A percentile compares a stretch with the other conserved stretches of the same genome.
phyloP scores from a whole-genome alignment of 768 basidiomycete species.

The Kockovaella imperatae region DNA sequence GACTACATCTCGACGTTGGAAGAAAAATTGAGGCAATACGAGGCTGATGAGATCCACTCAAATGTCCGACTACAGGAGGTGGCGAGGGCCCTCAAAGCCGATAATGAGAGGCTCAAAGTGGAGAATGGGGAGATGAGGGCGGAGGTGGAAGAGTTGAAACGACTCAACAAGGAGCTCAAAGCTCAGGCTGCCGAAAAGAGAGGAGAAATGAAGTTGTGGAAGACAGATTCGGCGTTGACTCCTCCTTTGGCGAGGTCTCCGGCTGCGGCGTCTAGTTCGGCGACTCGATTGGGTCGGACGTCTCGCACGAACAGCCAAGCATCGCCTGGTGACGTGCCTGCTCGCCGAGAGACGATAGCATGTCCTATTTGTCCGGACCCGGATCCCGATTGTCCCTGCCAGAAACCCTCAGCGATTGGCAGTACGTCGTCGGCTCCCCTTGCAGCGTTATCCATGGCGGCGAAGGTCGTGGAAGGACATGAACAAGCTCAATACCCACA shows the following conservation, averaged over 20 bases:
- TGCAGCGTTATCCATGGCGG: background rate
- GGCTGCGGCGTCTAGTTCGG: too few species aligned
- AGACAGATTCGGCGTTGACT: too few species aligned
- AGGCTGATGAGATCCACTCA: slow-evolving; percentile 37
- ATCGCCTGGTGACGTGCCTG: too few species aligned
- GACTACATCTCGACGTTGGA: slow-evolving; percentile 36
- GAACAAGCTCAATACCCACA: background rate
- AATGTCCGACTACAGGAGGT: slow-evolving; percentile 40
- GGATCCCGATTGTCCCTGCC: slow-evolving; percentile 39
- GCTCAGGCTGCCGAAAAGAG: too few species aligned
- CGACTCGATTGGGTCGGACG: too few species aligned
- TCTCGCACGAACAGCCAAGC: too few species aligned
- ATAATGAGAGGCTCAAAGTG: slow-evolving; percentile 29
- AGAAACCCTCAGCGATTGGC: too few species aligned
- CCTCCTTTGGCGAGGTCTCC: too few species aligned
- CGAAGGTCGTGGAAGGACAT: slow-evolving; percentile 2
- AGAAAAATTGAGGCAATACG: slow-evolving; percentile 33
- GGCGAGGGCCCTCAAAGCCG: slow-evolving; percentile 32
- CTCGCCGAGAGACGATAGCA: slow-evolving; percentile 6
- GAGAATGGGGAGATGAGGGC: slow-evolving; percentile 13
- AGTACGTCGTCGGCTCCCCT: slow-evolving; percentile 7
- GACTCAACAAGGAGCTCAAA: too few species aligned
- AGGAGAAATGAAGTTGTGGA: too few species aligned
- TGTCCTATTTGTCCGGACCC: slow-evolving; percentile 41
- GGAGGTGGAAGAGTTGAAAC: background rate